Percentiles rank a stretch among this genome's conserved stretches.
These are phyloP conservation scores for Gynochthodes officinalis DNA, from an alignment of 257 asterid genomes.

Conservation along the genomic window DNA sequence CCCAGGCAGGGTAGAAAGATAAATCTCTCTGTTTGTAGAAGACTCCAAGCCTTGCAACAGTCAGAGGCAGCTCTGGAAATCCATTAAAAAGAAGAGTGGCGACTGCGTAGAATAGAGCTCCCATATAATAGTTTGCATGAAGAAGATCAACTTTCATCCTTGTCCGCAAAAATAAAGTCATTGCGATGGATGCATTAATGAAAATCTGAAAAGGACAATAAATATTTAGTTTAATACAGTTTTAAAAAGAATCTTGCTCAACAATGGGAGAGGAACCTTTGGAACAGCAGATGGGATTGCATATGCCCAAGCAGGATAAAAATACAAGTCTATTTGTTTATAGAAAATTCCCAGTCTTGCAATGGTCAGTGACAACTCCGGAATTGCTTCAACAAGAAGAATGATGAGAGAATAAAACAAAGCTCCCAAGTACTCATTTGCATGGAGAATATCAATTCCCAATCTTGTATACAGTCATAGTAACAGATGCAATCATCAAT, in stretches of 20 bases:
- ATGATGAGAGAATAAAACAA: conserved; percentile 37
- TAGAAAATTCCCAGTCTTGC: conserved; percentile 43
- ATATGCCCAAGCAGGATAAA: too few species aligned
- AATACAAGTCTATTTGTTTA: conserved; percentile 52
- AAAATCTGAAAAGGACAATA: conserved; percentile 42
- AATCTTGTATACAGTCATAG: conserved; percentile 49
- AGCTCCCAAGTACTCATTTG: conserved; percentile 54
- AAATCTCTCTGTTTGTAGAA: conserved; percentile 54
- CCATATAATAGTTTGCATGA: conserved; percentile 51
- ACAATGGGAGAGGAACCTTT: conserved; percentile 43
- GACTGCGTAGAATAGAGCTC: conserved; percentile 45
- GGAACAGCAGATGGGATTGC: conserved; percentile 41
- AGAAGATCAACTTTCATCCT: conserved; percentile 39
- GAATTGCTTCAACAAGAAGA: conserved; percentile 42
- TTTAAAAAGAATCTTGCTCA: too few species aligned
- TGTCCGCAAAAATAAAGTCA: conserved; percentile 59
- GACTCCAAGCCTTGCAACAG: conserved; percentile 44
- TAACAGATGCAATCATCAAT: conserved; percentile 34
- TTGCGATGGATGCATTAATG: conserved; percentile 37
- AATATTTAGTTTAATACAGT: too few species aligned
- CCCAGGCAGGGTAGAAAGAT: conserved; percentile 60
- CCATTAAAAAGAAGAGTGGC: conserved; percentile 46
- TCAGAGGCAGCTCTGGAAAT: conserved; percentile 47
- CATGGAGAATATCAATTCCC: conserved; percentile 39
- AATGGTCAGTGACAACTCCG: conserved; percentile 49